These are phyloP conservation scores for Yamadazyma kanchanaburiensis DNA, from an alignment of 1,139 yeast genomes.

Conservation along the genomic window DNA sequence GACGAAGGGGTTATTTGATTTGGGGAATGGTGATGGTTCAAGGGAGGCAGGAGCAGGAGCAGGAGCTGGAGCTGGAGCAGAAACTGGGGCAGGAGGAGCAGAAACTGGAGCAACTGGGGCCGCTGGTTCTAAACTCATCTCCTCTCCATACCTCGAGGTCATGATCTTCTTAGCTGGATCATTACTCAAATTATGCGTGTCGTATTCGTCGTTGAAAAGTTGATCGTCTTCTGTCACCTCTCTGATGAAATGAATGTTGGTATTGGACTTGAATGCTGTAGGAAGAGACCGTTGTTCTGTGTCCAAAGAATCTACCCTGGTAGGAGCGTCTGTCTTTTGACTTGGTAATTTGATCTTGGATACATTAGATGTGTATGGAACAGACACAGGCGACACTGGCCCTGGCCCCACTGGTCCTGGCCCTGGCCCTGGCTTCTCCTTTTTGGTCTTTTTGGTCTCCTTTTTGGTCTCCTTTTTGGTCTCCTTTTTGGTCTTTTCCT, in stretches of 20 bases:
- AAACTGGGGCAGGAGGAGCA: slow-evolving; percentile 26
- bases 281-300: slow-evolving; percentile 5
- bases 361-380: slow-evolving; percentile 9
- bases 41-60: slow-evolving; percentile 27
- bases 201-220: slow-evolving; percentile 7
- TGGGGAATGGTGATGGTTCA: slow-evolving; percentile 15
- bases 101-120: not conserved
- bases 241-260: slow-evolving; percentile 29
- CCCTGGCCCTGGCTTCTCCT: not conserved
- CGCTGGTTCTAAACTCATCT: slow-evolving; percentile 12
- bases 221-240: slow-evolving; percentile 28
- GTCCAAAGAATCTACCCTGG: no score
- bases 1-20: slow-evolving; percentile 13
- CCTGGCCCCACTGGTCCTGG: not conserved
- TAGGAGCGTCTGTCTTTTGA: not conserved
- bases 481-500: slow-evolving; percentile 3
- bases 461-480: slow-evolving; percentile 1
- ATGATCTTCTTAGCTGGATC: slow-evolving; percentile 27
- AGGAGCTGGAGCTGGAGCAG: slow-evolving; percentile 11
- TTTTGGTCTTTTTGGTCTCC: slow-evolving; percentile 2
- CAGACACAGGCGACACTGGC: slow-evolving; percentile 7
- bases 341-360: slow-evolving; percentile 1
- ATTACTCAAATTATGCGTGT: slow-evolving; percentile 18
- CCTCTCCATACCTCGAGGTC: slow-evolving; percentile 23
- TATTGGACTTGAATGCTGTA: slow-evolving; percentile 13